Base-by-base conservation (phyloP, 306 rosid species). In the Malus orientalis region DNA sequence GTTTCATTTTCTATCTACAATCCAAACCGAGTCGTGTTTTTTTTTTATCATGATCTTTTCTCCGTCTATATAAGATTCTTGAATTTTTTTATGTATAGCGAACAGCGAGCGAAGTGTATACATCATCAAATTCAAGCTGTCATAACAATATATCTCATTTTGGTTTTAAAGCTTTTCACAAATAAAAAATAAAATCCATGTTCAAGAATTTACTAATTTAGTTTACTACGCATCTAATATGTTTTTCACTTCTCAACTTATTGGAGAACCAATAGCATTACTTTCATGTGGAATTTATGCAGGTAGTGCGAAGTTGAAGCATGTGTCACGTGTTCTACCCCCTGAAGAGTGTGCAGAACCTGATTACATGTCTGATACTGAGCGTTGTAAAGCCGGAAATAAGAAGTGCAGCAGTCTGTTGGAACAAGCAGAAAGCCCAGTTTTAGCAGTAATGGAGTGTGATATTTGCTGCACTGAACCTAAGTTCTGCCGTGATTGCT, bases 401-500 rank as follows among this genome's bases (percentile, higher is more conserved):
- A 87, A 80, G 77, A 73, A 36, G 76, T 95, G 99, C 73, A 61
- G 11, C 58, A 89, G 92, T 51, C 73, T 86, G 58, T 63, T 75
- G 57, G 88, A 82, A 36, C 80, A 81, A 67, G 57, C 69, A 22
- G 83, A 85, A 70, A 78, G 78, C 22, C 70, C 69, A 74, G 74
- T 81, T 27, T 74, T 58, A 45, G 64, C 86, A 12, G 78, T 64
- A 76, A 88, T 89, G 89, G 79, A 85, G 25, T 92, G 99, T 82
- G 85, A 87, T 79, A 71, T 90, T 61, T 95, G 99, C 84, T 95
- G 99, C 78, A 44, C 67, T 70, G 97, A 90, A 78, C 75, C 92
- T 30, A 76, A 78, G 42, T 95, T 95, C 81, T 92, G 97, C 80
- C 92, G 93, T 45, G 87, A 87, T 75, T 95, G 99, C 80, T 81